These are phyloP conservation scores for Arthroderma sp. DNA, from an alignment of 2,329 filamentous ascomycete species.

Conservation along the genomic window DNA sequence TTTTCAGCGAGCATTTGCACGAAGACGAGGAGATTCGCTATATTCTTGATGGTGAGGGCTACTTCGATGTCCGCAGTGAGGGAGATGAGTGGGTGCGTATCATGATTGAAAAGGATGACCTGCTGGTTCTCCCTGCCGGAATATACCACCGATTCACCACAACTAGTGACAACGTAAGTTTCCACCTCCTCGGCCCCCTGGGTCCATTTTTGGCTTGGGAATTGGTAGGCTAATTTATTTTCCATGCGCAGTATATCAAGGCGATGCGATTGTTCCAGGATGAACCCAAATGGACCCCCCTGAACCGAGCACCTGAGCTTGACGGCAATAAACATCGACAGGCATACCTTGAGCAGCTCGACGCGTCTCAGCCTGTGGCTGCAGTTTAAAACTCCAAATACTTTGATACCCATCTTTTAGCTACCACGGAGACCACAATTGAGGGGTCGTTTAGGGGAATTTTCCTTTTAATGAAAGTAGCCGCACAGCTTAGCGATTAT, in stretches of 20 bases:
- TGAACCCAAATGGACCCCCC: conserved; percentile 92
- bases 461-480: too few relatives aligned
- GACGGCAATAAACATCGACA: conserved; percentile 67
- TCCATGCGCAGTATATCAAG: conserved; percentile 60
- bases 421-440: too few relatives aligned
- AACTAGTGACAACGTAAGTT: conserved; percentile 72
- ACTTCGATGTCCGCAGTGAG: conserved; percentile 78
- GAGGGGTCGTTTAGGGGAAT: too few relatives aligned
- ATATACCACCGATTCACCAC: conserved; percentile 98
- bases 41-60: conserved; percentile 75
- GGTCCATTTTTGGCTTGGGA: conserved; percentile 1
- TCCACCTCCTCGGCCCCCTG: not conserved
- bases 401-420: not conserved
- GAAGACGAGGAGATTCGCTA: conserved; percentile 98
- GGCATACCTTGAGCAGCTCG: conserved; percentile 50
- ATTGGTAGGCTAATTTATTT: not conserved
- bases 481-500: too few relatives aligned
- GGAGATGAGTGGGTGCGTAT: conserved; percentile 85
- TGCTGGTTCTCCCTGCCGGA: conserved; percentile 85
- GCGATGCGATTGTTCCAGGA: conserved; percentile 97
- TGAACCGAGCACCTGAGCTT: conserved; percentile 65
- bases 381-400: conserved; percentile 12
- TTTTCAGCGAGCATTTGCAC: conserved; percentile 92
- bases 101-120: conserved; percentile 66
- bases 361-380: conserved; percentile 14